Percentiles rank a stretch among this genome's conserved stretches.
phyloP scores from a whole-genome alignment of 1,284 basidiomycete genomes.

The Phylloboletellus chloephorus region DNA sequence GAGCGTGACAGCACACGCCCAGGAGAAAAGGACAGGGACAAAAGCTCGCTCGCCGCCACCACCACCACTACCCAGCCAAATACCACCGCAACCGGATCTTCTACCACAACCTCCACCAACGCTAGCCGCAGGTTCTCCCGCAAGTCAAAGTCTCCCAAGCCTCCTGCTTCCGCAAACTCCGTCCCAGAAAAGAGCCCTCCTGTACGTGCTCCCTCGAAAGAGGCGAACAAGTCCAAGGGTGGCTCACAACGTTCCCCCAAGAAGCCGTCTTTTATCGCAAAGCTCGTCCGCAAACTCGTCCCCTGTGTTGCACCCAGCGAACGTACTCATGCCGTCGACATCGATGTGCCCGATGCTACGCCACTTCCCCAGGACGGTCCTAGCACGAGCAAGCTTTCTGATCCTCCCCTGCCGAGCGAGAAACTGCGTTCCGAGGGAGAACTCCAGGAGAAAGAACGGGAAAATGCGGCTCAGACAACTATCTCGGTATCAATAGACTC shows the following conservation, averaged over 20 bases:
- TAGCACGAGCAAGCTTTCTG: constrained; percentile 13
- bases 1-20: constrained; percentile 32
- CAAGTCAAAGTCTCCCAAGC: constrained; percentile 25
- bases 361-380: constrained; percentile 12
- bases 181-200: constrained; percentile 28
- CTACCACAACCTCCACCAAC: constrained; percentile 21
- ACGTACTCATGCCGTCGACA: constrained; percentile 34
- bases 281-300: constrained; percentile 44
- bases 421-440: constrained; percentile 26
- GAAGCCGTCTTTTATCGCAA: constrained; percentile 43
- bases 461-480: constrained; percentile 19
- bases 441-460: constrained; percentile 26
- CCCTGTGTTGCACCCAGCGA: constrained; percentile 44
- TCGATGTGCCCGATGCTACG: constrained; percentile 21
- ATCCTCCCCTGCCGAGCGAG: constrained; percentile 19
- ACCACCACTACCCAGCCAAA: constrained; percentile 33
- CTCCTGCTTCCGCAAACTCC: constrained; percentile 15
- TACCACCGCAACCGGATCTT: constrained; percentile 22
- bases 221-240: constrained; percentile 33
- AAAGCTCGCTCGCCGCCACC: constrained; percentile 40
- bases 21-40: constrained; percentile 40
- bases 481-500: constrained; percentile 19
- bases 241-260: constrained; percentile 34
- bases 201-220: constrained; percentile 33
- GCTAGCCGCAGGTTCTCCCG: constrained; percentile 30